phyloP scores from a whole-genome alignment of 257 asterid genomes.

The Solanum neorickii region DNA sequence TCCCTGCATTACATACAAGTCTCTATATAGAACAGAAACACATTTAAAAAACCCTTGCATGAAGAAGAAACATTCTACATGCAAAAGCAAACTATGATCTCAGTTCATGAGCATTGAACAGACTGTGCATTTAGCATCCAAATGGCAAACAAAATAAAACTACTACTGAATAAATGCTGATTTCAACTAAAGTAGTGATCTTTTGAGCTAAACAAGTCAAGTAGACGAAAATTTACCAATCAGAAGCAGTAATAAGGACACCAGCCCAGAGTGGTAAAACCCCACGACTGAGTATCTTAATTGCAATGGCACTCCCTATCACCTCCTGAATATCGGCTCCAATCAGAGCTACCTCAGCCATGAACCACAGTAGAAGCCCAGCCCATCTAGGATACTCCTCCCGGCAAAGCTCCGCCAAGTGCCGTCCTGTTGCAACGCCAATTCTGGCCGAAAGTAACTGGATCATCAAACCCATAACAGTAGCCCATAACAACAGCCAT shows the following conservation, averaged over 20 bases:
- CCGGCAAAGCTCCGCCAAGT: conserved; percentile 88
- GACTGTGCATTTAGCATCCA: neutral
- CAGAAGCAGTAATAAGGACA: conserved; percentile 78
- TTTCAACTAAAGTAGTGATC: neutral
- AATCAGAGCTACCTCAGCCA: conserved; percentile 90
- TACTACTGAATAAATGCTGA: too few relatives aligned
- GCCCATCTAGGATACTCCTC: conserved; percentile 91
- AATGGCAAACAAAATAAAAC: neutral
- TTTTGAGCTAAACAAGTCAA: neutral
- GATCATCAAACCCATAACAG: conserved; percentile 75
- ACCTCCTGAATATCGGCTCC: conserved; percentile 99
- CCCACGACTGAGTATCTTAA: conserved; percentile 76
- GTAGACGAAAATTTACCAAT: conserved; percentile 42
- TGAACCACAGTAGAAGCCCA: conserved; percentile 60
- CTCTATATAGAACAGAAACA: neutral
- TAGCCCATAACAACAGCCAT: conserved; percentile 89
- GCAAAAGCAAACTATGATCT: neutral
- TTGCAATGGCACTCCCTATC: conserved; percentile 93
- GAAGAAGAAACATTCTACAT: neutral
- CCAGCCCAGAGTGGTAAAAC: conserved; percentile 80
- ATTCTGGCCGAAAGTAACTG: conserved; percentile 72
- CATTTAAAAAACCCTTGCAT: neutral
- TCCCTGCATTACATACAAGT: neutral
- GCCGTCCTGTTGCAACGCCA: conserved; percentile 93
- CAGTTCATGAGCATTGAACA: neutral